Conservation (phyloP, 1,139 yeast genomes). For the Pichia sp. region DNA sequence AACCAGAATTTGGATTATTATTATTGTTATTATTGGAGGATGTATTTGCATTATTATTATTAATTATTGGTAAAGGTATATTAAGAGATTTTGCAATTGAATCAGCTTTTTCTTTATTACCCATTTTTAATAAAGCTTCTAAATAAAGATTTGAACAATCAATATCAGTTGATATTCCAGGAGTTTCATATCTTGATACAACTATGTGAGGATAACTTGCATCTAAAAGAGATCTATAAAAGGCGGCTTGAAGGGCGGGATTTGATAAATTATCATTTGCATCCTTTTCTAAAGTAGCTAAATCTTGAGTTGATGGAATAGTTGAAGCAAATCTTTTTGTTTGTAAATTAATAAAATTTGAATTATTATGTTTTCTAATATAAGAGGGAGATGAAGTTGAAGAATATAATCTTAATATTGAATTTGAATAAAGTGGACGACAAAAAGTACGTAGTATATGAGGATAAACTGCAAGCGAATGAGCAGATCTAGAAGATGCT, state of each 20-base stretch:
- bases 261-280: constrained; percentile 73
- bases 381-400: no score
- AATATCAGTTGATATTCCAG: constrained; percentile 75
- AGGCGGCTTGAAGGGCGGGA: constrained; percentile 70
- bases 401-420: background rate
- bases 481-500: no score
- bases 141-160: constrained; percentile 75
- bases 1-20: constrained; percentile 16
- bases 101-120: constrained; percentile 74
- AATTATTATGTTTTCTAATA: no score
- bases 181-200: constrained; percentile 84
- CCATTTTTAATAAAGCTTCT: constrained; percentile 73
- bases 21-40: background rate
- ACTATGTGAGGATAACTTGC: constrained; percentile 91
- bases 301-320: constrained; percentile 26
- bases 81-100: constrained; percentile 38
- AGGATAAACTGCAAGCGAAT: no score
- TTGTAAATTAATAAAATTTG: no score
- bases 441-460: no score
- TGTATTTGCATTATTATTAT: background rate
- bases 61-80: constrained; percentile 14
- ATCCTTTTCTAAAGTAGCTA: constrained; percentile 69
- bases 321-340: constrained; percentile 13
- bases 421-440: background rate
- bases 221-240: constrained; percentile 64